A percentile compares a stretch with the other conserved stretches of the same genome.
Evolutionary conservation across 2,329 filamentous ascomycete species (phyloP).

Genomic region (Lasiodiplodia sp.): DNA sequence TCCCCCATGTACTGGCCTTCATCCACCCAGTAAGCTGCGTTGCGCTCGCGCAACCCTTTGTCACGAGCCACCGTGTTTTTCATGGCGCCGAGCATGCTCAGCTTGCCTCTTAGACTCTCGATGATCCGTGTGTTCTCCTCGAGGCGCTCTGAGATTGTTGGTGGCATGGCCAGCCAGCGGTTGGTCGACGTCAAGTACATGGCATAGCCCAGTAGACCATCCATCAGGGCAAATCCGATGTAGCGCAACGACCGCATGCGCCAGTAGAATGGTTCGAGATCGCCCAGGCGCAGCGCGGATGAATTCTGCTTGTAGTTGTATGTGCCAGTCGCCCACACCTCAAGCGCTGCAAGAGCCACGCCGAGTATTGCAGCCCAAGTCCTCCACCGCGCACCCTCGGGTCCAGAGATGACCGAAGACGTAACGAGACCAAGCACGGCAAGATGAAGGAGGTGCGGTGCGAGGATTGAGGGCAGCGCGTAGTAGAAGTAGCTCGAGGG

Average conservation of each 20-base stretch:
- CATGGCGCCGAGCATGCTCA: slow-evolving; percentile 76
- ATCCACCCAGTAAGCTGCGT: slow-evolving; percentile 79
- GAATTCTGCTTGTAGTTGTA: slow-evolving; percentile 73
- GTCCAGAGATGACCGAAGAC: slow-evolving; percentile 69
- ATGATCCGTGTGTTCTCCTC: slow-evolving; percentile 65
- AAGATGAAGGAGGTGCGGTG: slow-evolving; percentile 83
- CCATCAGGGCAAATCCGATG: slow-evolving; percentile 68
- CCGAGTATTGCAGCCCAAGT: slow-evolving; percentile 70
- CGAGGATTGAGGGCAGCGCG: slow-evolving; percentile 73
- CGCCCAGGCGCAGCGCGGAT: slow-evolving; percentile 63
- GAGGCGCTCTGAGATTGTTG: slow-evolving; percentile 70
- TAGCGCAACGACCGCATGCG: slow-evolving; percentile 68
- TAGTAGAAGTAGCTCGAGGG: slow-evolving; percentile 89
- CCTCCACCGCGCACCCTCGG: slow-evolving; percentile 72
- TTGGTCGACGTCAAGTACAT: slow-evolving; percentile 83
- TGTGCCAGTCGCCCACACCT: slow-evolving; percentile 69
- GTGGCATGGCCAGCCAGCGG: slow-evolving; percentile 73
- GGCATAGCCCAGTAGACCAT: slow-evolving; percentile 68
- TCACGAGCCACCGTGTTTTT: slow-evolving; percentile 83
- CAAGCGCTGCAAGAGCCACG: slow-evolving; percentile 64
- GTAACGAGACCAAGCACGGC: slow-evolving; percentile 75
- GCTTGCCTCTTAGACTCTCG: slow-evolving; percentile 67
- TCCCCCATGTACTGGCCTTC: slow-evolving; percentile 76
- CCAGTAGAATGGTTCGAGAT: slow-evolving; percentile 78
- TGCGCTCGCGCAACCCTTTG: slow-evolving; percentile 69